These are phyloP conservation scores for Colletotrichum orbiculare DNA, from an alignment of 2,329 filamentous ascomycete species.

Conservation along the genomic window DNA sequence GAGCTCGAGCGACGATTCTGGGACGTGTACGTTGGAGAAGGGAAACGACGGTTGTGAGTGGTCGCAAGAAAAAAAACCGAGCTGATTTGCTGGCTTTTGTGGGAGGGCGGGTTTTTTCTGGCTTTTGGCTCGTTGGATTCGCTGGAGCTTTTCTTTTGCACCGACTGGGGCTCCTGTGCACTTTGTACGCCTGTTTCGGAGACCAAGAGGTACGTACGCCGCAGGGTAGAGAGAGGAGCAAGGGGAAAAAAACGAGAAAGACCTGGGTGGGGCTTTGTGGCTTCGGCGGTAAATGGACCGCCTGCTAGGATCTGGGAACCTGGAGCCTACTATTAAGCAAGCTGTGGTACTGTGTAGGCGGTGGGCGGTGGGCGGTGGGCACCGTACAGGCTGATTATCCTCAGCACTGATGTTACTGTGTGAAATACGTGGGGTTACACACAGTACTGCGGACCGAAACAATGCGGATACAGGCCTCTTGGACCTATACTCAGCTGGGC, in stretches of 20 bases:
- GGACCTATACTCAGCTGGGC: too few relatives aligned
- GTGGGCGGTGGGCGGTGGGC: neutral
- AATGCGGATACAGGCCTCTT: too few relatives aligned
- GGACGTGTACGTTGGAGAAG: constrained; percentile 42
- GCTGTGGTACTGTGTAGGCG: neutral
- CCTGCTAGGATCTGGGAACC: constrained; percentile 32
- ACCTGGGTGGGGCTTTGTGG: constrained; percentile 32
- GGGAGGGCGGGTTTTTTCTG: constrained; percentile 38
- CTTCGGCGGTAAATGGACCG: constrained; percentile 31
- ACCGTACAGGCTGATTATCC: too few relatives aligned
- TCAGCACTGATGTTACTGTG: too few relatives aligned
- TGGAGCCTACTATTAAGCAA: constrained; percentile 3
- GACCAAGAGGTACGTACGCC: neutral
- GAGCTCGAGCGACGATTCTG: constrained; percentile 15
- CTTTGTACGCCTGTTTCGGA: constrained; percentile 37
- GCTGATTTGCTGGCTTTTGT: constrained; percentile 38
- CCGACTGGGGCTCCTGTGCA: constrained; percentile 30
- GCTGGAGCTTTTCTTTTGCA: constrained; percentile 27
- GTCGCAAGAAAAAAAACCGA: constrained; percentile 40
- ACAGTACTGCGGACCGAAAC: too few relatives aligned
- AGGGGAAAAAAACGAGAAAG: constrained; percentile 19
- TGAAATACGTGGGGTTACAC: too few relatives aligned
- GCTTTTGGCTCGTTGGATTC: constrained; percentile 37
- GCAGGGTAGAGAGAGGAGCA: neutral
- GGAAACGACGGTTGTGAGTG: constrained; percentile 41